Percentiles rank a stretch among this genome's conserved stretches.
Conservation (phyloP, 1,284 basidiomycete species). For the Xerocomus minutiporus region DNA sequence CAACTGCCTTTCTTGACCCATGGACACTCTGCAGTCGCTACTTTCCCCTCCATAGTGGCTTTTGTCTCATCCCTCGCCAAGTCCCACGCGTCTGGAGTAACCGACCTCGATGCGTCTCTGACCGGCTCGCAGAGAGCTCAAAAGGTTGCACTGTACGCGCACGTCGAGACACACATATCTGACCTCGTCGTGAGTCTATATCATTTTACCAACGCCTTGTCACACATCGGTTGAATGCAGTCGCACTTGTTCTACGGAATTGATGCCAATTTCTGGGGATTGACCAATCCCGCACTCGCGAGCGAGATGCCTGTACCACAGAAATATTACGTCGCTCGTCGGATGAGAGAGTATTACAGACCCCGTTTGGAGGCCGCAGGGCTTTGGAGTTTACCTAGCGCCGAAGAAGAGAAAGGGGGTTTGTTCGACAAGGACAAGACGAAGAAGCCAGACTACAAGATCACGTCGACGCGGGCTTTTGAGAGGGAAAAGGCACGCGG, state of each 20-base stretch:
- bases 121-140: conserved; percentile 46
- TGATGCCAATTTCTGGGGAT: conserved; percentile 54
- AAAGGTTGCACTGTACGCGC: conserved; percentile 55
- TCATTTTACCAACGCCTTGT: not conserved
- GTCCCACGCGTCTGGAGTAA: conserved; percentile 24
- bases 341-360: conserved; percentile 54
- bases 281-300: conserved; percentile 52
- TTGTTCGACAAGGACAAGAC: conserved; percentile 36
- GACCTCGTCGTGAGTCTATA: conserved; percentile 57
- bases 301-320: conserved; percentile 61
- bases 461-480: conserved; percentile 48
- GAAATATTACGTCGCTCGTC: conserved; percentile 64
- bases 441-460: conserved; percentile 40
- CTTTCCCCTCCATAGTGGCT: conserved; percentile 57
- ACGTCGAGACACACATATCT: conserved; percentile 62
- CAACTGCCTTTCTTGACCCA: conserved; percentile 67
- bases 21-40: conserved; percentile 46
- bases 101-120: conserved; percentile 45
- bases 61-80: conserved; percentile 50
- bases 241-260: conserved; percentile 59
- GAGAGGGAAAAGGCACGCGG: conserved; percentile 56
- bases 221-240: conserved; percentile 27
- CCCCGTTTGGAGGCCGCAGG: conserved; percentile 58
- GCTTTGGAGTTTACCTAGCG: conserved; percentile 51
- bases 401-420: conserved; percentile 40